Base-by-base conservation (phyloP, 306 rosid genomes). In the Malus asiatica region DNA sequence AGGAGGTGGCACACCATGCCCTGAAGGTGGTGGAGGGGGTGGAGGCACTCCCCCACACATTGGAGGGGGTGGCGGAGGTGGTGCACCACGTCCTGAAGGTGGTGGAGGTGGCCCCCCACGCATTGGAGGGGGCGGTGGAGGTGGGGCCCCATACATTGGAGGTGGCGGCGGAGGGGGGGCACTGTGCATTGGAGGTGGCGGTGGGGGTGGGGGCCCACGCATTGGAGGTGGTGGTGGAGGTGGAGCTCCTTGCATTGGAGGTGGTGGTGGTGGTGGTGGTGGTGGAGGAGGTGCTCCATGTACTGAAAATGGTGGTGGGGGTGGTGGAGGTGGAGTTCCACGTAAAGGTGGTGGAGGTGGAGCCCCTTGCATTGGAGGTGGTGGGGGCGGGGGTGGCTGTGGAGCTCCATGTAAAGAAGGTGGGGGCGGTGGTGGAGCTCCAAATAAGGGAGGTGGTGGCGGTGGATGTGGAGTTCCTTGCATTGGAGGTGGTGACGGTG, bases 51-150 rank as follows among this genome's bases (percentile, higher is more conserved):
- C 83, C 10, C 64, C 70, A 29, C 44, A 33, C 45, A 53, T 59
- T 30, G 83, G 65, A 72, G 88, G 8, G 8, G 53, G 53, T 6
- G 53, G 53, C 0, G 86, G 76, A 10, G 76, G 76, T 45, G 79
- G 76, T 0, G 63, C 67, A 11, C 81, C 79, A 8, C 5, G 11
- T 20, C 45, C n/a, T 65, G 73, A 77, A 23, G 84, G 78, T 3
- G 82, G 83, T 6, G 87, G 80, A 5, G 87, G 66, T 62, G 84
- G 77, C 8, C 27, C 52, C 45, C 38, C 77, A 73, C 30, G 48
- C 33, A 48, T 46, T 57, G 80, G 84, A 27, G 87, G 86, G 6
- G 95, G 92, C 2, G 87, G 88, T 0, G 89, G 93, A 0, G 84
- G 70, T 9, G 88, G 86, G 0, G 65, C 83, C 68, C 82, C 74